Base-by-base conservation (phyloP, 192 early-diverging fungal genomes). In the Gamsiella multidivaricata region DNA sequence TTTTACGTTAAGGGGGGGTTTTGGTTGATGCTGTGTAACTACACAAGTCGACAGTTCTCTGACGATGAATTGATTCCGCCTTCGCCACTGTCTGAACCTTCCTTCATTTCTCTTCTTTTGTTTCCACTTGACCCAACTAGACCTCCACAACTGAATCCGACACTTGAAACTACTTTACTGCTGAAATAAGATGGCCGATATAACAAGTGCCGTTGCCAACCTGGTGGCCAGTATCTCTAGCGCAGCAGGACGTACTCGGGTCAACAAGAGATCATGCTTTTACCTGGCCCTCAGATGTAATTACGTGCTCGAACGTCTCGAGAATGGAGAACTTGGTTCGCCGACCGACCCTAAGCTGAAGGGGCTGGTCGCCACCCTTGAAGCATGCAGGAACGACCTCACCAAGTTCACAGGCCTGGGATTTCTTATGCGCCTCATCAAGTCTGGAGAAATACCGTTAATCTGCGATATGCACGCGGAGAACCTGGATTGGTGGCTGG, bases 291-390 rank as follows among this genome's bases (percentile, higher is more conserved):
- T 46, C 33, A 3, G 59, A 34, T 69, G 47, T 49, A 41, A 51
- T 31, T 17, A 29, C 56, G 47, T 69, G 15, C 12, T 34, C n/a
- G 17, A 28, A 39, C 54, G 46, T 39, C 18, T 69, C 25, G 34
- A 51, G 36, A 59, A 55, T 58, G 56, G 56, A 14, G 66, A 58
- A n/a, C 47, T 69, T 12, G 66, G 66, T 39, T 22, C 46, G 23
- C 26, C 17, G 22, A 59, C 54, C 11, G 49, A 52, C 42, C 47
- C 47, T 10, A 29, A 20, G 6, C 46, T 69, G 23, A 37, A 59
- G 1, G 45, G 41, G 17, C 66, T 69, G n/a, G 47, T 50, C 22
- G 55, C 29, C 8, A 46, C 34, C 26, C 66, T 69, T 29, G 56
- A 22, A 39, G 7, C 15, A 29, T 69, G 66, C 49, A 50, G 36